Base-by-base conservation (phyloP, 129 eudicot genomes). In the Flaveria robusta region DNA sequence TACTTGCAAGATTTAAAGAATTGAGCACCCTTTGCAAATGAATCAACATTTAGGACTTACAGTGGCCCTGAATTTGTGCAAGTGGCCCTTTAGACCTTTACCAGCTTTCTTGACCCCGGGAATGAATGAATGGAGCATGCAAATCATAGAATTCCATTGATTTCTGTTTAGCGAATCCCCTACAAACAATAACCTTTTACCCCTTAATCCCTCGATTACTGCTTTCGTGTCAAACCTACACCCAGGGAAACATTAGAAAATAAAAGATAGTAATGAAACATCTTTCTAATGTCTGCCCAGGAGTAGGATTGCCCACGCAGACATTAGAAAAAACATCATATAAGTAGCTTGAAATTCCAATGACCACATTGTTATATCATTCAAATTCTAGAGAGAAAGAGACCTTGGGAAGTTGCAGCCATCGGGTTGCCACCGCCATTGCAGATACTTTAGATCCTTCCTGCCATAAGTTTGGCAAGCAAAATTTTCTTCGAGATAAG, bases 111-210 rank as follows among this genome's bases (percentile, higher is more conserved):
- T 70, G n/a, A 20, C 46, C 23, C 87, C 83, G 7, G 74, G 81
- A 68, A 88, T 81, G 1, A 70, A 70, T 74, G 88, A 60, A 20
- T 86, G 86, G 15, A 88, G 74, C 54, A 88, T 69, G 68, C 97
- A 91, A 26, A 91, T 87, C 93, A 91, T 84, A 0, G 97, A 91
- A 13, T 82, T 84, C 91, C 91, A 91, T 77, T 91, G 97, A 16
- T 86, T 86, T 71, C 97, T 81, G 74, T 88, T 91, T 51, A 91
- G 29, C 3, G 97, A 91, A 78, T 91, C 93, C 3, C 97, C 93
- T 15, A 91, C 97, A 58, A 83, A 91, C 62, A 90, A 81, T 31
- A 90, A 34, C 70, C 91, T 88, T 70, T 87, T 90, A 62, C 81
- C 83, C 79, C 86, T 88, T 52, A 91, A 68, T 72, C 71, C 84